phyloP scores from a whole-genome alignment of 305 asterid genomes.

The Plantago coronopus region DNA sequence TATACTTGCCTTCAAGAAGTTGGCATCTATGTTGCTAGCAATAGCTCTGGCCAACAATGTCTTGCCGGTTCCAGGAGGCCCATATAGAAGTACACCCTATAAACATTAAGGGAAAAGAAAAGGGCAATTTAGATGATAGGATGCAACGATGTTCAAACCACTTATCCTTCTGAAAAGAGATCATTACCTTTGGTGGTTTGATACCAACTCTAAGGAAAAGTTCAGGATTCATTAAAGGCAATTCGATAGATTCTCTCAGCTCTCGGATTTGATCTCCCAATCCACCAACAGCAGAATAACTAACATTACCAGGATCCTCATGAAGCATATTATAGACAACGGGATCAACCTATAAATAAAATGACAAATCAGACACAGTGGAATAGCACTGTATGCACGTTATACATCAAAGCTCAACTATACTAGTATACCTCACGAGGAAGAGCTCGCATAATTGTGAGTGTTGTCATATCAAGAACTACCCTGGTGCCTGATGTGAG shows the following conservation, averaged over 20 bases:
- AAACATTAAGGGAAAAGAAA: not conserved
- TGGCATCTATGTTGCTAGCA: constrained; percentile 96
- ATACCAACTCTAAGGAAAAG: constrained; percentile 91
- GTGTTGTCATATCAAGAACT: constrained; percentile 96
- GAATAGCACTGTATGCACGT: not conserved
- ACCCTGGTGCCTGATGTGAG: constrained; percentile 83
- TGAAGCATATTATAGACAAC: constrained; percentile 92
- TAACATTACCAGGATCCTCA: constrained; percentile 94
- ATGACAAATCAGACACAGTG: constrained; percentile 14
- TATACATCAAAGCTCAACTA: constrained; percentile 10
- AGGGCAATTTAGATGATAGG: not conserved
- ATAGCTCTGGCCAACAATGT: constrained; percentile 96
- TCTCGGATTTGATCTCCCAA: constrained; percentile 93
- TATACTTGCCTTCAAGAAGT: constrained; percentile 68
- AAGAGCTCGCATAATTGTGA: constrained; percentile 95
- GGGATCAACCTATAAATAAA: constrained; percentile 95
- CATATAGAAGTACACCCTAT: constrained; percentile 95
- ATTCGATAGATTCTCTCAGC: constrained; percentile 87
- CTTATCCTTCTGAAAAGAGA: not conserved
- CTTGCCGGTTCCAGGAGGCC: constrained; percentile 99
- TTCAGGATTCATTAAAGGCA: constrained; percentile 70
- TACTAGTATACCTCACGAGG: constrained; percentile 77
- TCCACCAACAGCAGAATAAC: constrained; percentile 98
- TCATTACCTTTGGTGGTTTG: constrained; percentile 85
- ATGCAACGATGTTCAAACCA: not conserved